These are phyloP conservation scores for Aspergillus novoparasiticus DNA, from an alignment of 2,329 filamentous ascomycete genomes.

Conservation along the genomic window DNA sequence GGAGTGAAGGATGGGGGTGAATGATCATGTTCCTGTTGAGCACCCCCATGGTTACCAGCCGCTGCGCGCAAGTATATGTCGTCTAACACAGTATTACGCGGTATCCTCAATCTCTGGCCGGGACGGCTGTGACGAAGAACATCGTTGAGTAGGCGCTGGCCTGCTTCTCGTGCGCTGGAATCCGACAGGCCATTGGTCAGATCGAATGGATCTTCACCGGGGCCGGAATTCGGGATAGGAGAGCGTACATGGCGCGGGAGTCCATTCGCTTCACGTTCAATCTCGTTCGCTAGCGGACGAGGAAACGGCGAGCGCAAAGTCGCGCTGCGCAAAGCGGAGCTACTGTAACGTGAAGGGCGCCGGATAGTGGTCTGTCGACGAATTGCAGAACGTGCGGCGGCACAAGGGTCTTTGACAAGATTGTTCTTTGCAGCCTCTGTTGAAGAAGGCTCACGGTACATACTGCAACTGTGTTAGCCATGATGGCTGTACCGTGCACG, in stretches of 20 bases:
- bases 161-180: conserved; percentile 35
- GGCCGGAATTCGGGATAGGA: conserved; percentile 27
- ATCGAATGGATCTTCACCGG: conserved; percentile 34
- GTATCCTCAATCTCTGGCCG: conserved; percentile 38
- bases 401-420: conserved; percentile 56
- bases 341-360: conserved; percentile 30
- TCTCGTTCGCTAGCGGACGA: conserved; percentile 32
- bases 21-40: conserved; percentile 20
- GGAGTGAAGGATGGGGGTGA: conserved; percentile 38
- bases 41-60: conserved; percentile 19
- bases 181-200: conserved; percentile 25
- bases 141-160: conserved; percentile 37
- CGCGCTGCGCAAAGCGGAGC: conserved; percentile 31
- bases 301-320: conserved; percentile 34
- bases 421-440: conserved; percentile 44
- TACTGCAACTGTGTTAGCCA: conserved; percentile 41
- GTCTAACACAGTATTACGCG: conserved; percentile 36
- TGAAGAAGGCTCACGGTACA: conserved; percentile 58
- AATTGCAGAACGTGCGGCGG: conserved; percentile 59
- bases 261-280: conserved; percentile 31
- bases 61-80: conserved; percentile 29
- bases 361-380: conserved; percentile 52
- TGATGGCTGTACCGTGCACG: conserved; percentile 13
- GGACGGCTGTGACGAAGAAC: conserved; percentile 37
- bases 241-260: conserved; percentile 28